Evolutionary conservation across 768 basidiomycete genomes (phyloP), one percentile per base, ranked within the genome.

Genomic region (Phlebiopsis gigantea): DNA sequence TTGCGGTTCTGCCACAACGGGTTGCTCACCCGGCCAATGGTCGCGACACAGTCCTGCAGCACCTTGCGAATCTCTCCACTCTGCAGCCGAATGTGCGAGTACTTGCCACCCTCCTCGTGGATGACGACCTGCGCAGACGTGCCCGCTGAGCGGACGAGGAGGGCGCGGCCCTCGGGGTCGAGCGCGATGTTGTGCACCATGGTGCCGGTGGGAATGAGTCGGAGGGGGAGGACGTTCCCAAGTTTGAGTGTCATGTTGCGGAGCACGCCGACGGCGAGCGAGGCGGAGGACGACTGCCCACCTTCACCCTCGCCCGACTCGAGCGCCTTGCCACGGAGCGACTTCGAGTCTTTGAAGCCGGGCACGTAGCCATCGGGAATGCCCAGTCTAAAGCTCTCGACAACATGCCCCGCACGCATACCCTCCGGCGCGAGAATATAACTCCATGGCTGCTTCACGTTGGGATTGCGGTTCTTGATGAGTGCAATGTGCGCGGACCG

Each of bases 391-490:
- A 91, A 98, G 60, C 88, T 90, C 71, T 90, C 83, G 46, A 98
- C 91, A 25, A 83, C 77, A 64, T 95, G 88, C 1, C 97, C 97
- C 5, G 93, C 90, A 41, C 90, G 76, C 62, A 98, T 72, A 5
- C 91, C 93, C 60, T 95, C 93, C 6, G 90, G 86, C 1, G 97
- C 94, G 45, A 98, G 74, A 65, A 99, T 94, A 68, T 99, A 99
- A 66, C 84, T 88, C 85, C 88, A 96, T 63, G 75, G 79, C 58
- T 79, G 75, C 58, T 79, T 75, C 29, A 80, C 77, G 8, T 67
- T 68, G 3, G 77, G 69, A 62, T 84, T 75, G 49, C 85, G 76
- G 66, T 82, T 86, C 67, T 78, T 79, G 66, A 98, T 68, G 58
- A 99, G 80, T 1, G 97, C 96, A 66, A 99, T 96, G 69, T 99